Conservation (phyloP, 108 stramenopile species). For the Nitzschia sp. region DNA sequence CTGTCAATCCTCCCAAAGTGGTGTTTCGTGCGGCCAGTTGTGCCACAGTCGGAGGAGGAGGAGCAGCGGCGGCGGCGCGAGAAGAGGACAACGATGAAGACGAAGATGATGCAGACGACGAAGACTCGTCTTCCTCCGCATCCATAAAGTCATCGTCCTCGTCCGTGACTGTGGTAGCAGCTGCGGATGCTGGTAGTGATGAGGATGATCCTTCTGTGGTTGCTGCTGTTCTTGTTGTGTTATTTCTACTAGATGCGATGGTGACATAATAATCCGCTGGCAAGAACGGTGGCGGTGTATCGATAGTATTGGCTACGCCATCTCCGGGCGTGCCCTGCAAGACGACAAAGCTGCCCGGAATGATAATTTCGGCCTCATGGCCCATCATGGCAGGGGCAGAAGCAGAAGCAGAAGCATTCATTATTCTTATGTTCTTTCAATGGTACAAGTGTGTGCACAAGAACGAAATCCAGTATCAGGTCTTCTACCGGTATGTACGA, state of each 20-base stretch:
- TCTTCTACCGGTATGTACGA: no score
- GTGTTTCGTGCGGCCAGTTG: neutral
- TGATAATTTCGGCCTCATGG: conserved; percentile 22
- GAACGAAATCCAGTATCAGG: no score
- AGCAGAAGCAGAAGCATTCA: neutral
- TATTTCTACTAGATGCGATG: neutral
- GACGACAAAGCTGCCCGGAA: conserved; percentile 66
- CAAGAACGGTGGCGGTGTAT: neutral
- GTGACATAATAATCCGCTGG: no score
- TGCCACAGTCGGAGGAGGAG: neutral
- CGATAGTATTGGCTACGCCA: conserved; percentile 61
- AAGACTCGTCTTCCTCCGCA: no score
- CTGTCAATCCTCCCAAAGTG: neutral
- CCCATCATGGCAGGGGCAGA: neutral
- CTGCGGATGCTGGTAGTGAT: neutral
- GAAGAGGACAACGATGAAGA: neutral
- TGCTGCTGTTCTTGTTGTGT: neutral
- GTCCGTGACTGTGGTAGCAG: neutral
- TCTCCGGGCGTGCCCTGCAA: conserved; percentile 69
- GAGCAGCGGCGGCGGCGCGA: neutral
- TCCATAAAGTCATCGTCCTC: neutral
- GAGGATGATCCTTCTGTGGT: neutral
- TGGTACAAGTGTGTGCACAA: no score
- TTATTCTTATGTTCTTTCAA: no score
- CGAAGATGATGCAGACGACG: neutral